phyloP scores from a whole-genome alignment of 306 rosid species.

The Astragalus glycyphyllos region DNA sequence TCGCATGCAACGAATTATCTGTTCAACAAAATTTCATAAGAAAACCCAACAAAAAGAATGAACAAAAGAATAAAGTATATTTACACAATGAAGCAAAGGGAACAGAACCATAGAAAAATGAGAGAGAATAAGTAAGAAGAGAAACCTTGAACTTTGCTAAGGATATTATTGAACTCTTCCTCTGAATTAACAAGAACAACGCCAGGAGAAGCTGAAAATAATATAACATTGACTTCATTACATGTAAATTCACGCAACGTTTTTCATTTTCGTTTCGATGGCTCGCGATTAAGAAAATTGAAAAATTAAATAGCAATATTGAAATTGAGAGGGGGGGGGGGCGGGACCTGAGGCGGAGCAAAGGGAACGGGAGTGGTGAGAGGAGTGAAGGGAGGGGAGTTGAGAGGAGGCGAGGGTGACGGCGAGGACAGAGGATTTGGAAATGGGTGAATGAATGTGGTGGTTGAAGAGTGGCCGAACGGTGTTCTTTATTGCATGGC shows the following conservation, averaged over 20 bases:
- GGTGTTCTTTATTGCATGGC: conserved; percentile 37
- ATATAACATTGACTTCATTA: background rate
- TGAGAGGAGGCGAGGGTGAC: conserved; percentile 41
- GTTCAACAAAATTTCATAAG: conserved; percentile 33
- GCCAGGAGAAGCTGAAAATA: conserved; percentile 61
- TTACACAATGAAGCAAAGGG: background rate
- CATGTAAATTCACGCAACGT: background rate
- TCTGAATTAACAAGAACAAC: conserved; percentile 61
- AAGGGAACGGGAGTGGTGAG: conserved; percentile 43
- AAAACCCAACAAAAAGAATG: conserved; percentile 5
- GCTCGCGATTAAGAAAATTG: background rate
- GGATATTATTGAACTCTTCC: conserved; percentile 55
- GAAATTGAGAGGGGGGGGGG: background rate
- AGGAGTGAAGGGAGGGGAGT: conserved; percentile 13
- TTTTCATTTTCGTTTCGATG: background rate
- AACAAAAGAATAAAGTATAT: background rate
- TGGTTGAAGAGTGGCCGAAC: conserved; percentile 28
- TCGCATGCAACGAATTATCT: conserved; percentile 70
- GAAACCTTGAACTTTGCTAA: conserved; percentile 58
- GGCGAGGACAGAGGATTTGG: conserved; percentile 44
- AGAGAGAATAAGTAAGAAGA: background rate
- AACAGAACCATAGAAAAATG: background rate
- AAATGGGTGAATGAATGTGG: background rate
- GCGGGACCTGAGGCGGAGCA: conserved; percentile 48
- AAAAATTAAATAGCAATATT: background rate